Evolutionary conservation across 176 grass and related monocot species (phyloP).

Genomic region (Bonia amplexicaulis): DNA sequence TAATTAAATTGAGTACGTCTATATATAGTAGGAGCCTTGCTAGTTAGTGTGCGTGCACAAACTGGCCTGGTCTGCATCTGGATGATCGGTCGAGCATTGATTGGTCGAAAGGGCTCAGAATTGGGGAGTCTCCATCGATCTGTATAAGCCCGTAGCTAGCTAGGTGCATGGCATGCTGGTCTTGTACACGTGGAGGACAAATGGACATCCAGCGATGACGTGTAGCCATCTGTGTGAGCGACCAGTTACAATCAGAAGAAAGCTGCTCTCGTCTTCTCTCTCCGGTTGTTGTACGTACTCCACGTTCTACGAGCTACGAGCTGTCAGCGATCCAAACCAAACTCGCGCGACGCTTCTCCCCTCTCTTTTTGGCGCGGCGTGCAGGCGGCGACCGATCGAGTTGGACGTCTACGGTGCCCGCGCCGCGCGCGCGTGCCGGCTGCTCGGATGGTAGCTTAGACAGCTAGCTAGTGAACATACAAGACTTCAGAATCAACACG

Average conservation of each 20-base stretch:
- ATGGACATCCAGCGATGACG: background rate
- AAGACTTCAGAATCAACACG: no score
- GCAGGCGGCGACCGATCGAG: background rate
- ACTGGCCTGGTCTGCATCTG: background rate
- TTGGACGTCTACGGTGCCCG: conserved; percentile 10
- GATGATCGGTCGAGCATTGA: background rate
- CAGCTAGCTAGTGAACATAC: background rate
- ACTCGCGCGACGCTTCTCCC: background rate
- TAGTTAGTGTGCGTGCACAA: background rate
- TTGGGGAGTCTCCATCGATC: background rate
- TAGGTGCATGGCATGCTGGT: background rate
- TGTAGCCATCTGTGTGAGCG: background rate
- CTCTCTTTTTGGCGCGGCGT: background rate
- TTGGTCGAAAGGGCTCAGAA: background rate
- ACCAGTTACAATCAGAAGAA: conserved; percentile 26
- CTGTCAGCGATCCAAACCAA: background rate
- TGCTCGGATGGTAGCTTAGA: background rate
- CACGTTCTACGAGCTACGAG: background rate
- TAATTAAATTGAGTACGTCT: background rate
- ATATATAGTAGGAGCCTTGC: background rate
- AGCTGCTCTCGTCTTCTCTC: background rate
- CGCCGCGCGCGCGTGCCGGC: background rate
- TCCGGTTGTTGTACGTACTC: background rate
- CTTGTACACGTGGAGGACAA: background rate
- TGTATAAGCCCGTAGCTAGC: no score